A percentile compares a stretch with the other conserved stretches of the same genome.
phyloP scores from a whole-genome alignment of 345 rosid species.

The Euphorbia lathyris region DNA sequence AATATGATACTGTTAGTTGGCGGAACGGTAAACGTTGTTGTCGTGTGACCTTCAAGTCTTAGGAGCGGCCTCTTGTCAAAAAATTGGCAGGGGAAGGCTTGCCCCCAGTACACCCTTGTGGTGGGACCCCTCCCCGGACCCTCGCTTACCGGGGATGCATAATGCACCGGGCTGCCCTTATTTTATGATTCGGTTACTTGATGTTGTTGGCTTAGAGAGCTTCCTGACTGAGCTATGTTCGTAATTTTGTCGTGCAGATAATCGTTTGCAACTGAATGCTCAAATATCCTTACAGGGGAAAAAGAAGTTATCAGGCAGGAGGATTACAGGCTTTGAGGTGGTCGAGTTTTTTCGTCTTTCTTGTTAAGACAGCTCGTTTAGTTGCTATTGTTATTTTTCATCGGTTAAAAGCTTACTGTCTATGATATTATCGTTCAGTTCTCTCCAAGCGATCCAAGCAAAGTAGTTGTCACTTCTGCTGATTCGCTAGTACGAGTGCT shows the following conservation, averaged over 20 bases:
- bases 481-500: slow-evolving; percentile 64
- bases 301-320: slow-evolving; percentile 62
- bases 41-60: too few relatives aligned
- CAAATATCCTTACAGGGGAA: slow-evolving; percentile 57
- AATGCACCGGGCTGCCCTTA: too few relatives aligned
- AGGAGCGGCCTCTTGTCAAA: too few relatives aligned
- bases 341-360: neutral
- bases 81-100: too few relatives aligned
- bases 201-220: neutral
- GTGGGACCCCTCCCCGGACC: too few relatives aligned
- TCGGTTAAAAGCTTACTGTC: slow-evolving; percentile 11
- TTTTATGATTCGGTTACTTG: too few relatives aligned
- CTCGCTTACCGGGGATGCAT: too few relatives aligned
- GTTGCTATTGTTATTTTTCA: neutral
- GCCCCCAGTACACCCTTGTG: too few relatives aligned
- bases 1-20: neutral
- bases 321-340: slow-evolving; percentile 77
- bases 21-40: too few relatives aligned
- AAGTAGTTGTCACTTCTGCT: slow-evolving; percentile 66
- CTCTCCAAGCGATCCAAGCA: slow-evolving; percentile 58
- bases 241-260: slow-evolving; percentile 38
- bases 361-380: neutral
- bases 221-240: neutral
- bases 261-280: slow-evolving; percentile 44
- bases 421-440: slow-evolving; percentile 32